phyloP scores from a whole-genome alignment of 306 rosid species.

The Oemleria cerasiformis region DNA sequence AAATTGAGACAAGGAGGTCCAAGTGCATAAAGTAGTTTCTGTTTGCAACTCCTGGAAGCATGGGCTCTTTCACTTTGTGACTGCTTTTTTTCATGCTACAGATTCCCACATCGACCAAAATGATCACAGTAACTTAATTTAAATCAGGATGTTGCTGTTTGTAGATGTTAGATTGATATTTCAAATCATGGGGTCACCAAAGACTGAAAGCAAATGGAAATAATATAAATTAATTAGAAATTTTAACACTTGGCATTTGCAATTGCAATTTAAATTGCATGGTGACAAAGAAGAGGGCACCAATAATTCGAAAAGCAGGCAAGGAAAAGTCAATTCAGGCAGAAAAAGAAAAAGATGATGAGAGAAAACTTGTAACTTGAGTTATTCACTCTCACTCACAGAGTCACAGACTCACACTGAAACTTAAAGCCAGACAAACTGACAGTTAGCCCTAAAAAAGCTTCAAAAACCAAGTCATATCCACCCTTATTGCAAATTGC shows the following conservation, averaged over 20 bases:
- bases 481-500: constrained; percentile 4
- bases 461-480: constrained; percentile 3
- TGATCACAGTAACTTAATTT: neutral
- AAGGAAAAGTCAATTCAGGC: constrained; percentile 8
- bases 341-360: constrained; percentile 8
- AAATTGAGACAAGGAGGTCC: neutral
- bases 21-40: neutral
- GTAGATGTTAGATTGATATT: neutral
- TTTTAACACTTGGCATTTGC: too few species aligned
- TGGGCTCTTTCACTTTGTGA: neutral
- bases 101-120: neutral
- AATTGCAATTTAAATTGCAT: neutral
- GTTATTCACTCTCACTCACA: neutral
- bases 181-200: constrained; percentile 2
- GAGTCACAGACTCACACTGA: neutral
- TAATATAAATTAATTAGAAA: neutral
- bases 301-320: constrained; percentile 16
- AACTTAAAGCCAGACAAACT: constrained; percentile 16
- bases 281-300: constrained; percentile 1
- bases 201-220: neutral
- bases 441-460: neutral
- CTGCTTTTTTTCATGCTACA: neutral
- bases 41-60: neutral
- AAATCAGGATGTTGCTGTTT: neutral
- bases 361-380: constrained; percentile 11